These are phyloP conservation scores for Triticum timopheevii DNA, from an alignment of 176 grass and related monocot genomes.

Conservation along the genomic window DNA sequence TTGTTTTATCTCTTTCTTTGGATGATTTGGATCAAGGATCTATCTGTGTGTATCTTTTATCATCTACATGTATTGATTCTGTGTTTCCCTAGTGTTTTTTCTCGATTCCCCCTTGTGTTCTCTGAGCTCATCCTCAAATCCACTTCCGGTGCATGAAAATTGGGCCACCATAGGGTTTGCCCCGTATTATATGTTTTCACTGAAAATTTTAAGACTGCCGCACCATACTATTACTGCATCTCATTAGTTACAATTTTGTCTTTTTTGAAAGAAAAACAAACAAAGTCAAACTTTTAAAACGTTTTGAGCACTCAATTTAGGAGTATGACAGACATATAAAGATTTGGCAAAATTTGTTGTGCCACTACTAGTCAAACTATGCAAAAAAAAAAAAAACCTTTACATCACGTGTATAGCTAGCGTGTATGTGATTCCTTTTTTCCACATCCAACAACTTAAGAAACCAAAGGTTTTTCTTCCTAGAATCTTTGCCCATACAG, in stretches of 20 bases:
- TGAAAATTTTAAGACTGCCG: background rate
- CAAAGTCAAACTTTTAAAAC: background rate
- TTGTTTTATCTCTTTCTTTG: too few relatives aligned
- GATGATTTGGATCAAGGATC: too few relatives aligned
- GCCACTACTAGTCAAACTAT: background rate
- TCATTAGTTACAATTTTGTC: background rate
- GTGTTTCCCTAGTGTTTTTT: too few relatives aligned
- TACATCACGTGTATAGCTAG: background rate
- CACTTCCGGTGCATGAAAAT: too few relatives aligned
- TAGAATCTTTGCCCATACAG: background rate
- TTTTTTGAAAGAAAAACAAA: background rate
- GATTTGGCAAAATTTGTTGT: background rate
- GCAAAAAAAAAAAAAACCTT: background rate
- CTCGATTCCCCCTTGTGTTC: too few relatives aligned
- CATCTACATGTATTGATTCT: too few relatives aligned
- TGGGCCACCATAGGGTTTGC: too few relatives aligned
- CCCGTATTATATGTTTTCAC: background rate
- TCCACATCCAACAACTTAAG: background rate
- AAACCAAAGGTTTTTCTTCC: background rate
- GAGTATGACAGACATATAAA: background rate
- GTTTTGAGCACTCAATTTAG: background rate
- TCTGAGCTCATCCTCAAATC: too few relatives aligned
- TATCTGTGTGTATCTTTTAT: too few relatives aligned
- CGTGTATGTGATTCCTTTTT: background rate
- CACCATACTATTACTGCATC: background rate